These are phyloP conservation scores for Cyanophora paradoxa DNA, from an alignment of 78 protist species.

Conservation along the genomic window DNA sequence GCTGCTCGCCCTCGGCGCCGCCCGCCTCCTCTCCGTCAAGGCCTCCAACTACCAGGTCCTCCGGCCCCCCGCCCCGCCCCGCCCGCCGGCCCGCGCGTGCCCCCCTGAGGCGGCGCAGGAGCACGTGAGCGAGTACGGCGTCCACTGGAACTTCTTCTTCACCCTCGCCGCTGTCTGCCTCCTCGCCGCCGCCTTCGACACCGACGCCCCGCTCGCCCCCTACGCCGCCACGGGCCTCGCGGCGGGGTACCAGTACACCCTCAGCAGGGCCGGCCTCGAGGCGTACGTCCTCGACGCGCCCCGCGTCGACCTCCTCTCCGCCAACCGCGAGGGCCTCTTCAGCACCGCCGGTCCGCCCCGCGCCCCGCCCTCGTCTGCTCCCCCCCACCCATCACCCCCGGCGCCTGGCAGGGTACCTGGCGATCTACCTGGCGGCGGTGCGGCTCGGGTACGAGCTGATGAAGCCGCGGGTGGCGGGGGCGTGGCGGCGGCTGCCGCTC, in stretches of 20 bases:
- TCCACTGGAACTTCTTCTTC: slow-evolving; percentile 92
- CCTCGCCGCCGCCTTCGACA: slow-evolving; percentile 31
- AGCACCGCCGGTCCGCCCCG: slow-evolving; percentile 9
- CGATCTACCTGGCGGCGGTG: not conserved
- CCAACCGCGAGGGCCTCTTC: slow-evolving; percentile 26
- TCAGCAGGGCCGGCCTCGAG: not conserved
- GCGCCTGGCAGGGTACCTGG: too few species aligned
- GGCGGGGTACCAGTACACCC: not conserved
- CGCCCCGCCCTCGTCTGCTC: too few species aligned
- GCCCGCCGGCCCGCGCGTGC: too few species aligned
- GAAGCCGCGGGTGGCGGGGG: not conserved
- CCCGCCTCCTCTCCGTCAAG: slow-evolving; percentile 45
- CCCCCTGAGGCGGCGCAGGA: slow-evolving; percentile 37
- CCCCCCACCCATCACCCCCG: too few species aligned
- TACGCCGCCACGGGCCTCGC: too few species aligned
- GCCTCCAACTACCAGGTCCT: slow-evolving; percentile 68
- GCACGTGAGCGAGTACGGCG: slow-evolving; percentile 87
- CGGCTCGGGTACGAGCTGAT: not conserved
- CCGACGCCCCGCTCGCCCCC: too few species aligned
- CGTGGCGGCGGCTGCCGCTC: not conserved
- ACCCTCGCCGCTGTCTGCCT: slow-evolving; percentile 66
- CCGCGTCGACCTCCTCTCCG: not conserved
- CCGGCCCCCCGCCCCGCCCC: too few species aligned
- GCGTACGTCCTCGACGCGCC: slow-evolving; percentile 1
- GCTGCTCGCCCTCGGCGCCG: too few species aligned